Conservation (phyloP, 176 grass and related monocot species). For the Tillandsia fasciculata region DNA sequence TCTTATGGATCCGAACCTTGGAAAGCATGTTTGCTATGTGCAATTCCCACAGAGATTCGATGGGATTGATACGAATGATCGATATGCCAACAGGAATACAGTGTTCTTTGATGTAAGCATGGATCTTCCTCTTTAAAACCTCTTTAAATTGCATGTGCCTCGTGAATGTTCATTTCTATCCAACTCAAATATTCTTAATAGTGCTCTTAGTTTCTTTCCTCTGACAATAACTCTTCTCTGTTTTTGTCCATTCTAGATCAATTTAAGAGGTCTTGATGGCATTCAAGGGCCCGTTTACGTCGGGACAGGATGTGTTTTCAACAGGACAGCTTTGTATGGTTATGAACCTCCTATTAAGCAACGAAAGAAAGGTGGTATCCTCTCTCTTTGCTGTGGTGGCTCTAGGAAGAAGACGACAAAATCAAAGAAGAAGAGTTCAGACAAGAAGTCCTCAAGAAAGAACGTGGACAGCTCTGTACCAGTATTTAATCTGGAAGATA, state of each 20-base stretch:
- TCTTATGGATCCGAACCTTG: constrained; percentile 98
- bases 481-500: constrained; percentile 97
- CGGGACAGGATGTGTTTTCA: constrained; percentile 97
- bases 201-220: background rate
- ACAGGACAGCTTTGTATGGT: constrained; percentile 89
- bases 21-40: constrained; percentile 80
- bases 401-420: constrained; percentile 54
- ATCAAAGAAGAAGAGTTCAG: constrained; percentile 58
- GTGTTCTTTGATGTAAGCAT: constrained; percentile 96
- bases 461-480: constrained; percentile 76
- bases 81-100: constrained; percentile 94
- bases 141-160: background rate
- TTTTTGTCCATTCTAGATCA: constrained; percentile 45
- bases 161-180: background rate
- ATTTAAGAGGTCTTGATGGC: constrained; percentile 97
- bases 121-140: background rate
- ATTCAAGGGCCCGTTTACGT: constrained; percentile 96
- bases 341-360: constrained; percentile 83
- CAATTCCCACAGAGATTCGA: constrained; percentile 97
- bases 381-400: constrained; percentile 64
- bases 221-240: background rate
- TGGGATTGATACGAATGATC: constrained; percentile 89
- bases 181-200: background rate
- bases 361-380: constrained; percentile 42
- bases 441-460: constrained; percentile 86